phyloP scores from a whole-genome alignment of 257 asterid species.

The Striga asiatica region DNA sequence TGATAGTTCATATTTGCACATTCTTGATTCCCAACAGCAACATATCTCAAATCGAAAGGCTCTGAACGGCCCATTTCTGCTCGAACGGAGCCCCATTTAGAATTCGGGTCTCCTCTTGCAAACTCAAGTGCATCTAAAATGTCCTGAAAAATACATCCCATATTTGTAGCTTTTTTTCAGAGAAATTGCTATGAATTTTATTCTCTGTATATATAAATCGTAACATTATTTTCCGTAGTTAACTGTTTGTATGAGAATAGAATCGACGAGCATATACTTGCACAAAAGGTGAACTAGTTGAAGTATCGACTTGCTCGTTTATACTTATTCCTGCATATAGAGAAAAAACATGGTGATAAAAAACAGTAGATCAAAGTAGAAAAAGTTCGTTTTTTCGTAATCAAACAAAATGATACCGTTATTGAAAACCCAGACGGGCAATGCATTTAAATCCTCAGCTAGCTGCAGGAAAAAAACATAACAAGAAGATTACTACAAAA shows the following conservation, averaged over 20 bases:
- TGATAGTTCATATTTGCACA: conserved; percentile 69
- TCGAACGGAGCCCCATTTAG: conserved; percentile 80
- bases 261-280: conserved; percentile 39
- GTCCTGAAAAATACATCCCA: no score
- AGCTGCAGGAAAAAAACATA: conserved; percentile 42
- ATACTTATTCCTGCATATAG: conserved; percentile 57
- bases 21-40: conserved; percentile 86
- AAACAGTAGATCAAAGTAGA: not conserved
- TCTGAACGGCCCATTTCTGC: conserved; percentile 77
- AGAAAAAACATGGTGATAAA: not conserved
- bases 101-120: conserved; percentile 55
- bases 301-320: conserved; percentile 65
- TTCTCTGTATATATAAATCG: no score
- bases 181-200: no score
- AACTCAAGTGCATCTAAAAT: conserved; percentile 78
- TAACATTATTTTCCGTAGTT: not conserved
- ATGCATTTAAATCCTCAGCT: conserved; percentile 86
- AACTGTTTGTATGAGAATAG: not conserved
- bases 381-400: not conserved
- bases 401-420: conserved; percentile 37
- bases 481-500: not conserved
- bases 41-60: conserved; percentile 74
- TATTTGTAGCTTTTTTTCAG: no score
- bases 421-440: conserved; percentile 92
- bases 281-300: conserved; percentile 53